phyloP scores from a whole-genome alignment of 129 eudicot genomes.

The Chrysanthemum lavandulifolium region DNA sequence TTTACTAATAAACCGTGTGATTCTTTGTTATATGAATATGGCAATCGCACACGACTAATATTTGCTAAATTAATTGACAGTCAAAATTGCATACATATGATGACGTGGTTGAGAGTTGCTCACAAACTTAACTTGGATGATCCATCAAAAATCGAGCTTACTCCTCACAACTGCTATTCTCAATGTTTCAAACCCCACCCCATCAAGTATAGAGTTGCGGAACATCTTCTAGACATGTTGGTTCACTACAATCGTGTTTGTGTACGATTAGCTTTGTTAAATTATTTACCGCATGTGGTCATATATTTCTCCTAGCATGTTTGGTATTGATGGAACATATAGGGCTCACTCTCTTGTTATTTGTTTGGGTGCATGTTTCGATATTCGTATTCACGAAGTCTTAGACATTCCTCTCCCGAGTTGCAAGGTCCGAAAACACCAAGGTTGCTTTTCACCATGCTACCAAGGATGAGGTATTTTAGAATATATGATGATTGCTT shows the following conservation, averaged over 20 bases:
- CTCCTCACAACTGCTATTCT: slow-evolving; percentile 94
- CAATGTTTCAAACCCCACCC: slow-evolving; percentile 93
- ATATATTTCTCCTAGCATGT: neutral
- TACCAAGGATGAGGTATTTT: slow-evolving; percentile 78
- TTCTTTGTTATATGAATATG: slow-evolving; percentile 2
- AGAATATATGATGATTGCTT: neutral
- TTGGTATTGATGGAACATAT: neutral
- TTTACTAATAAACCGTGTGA: slow-evolving; percentile 13
- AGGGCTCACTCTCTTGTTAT: neutral
- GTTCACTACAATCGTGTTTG: slow-evolving; percentile 88
- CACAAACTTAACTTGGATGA: slow-evolving; percentile 66
- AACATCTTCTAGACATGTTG: slow-evolving; percentile 85
- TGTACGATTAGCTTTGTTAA: slow-evolving; percentile 3
- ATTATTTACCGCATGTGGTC: neutral
- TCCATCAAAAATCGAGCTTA: slow-evolving; percentile 89
- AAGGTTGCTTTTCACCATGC: slow-evolving; percentile 90
- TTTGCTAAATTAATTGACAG: slow-evolving; percentile 24
- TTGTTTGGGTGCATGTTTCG: slow-evolving; percentile 58
- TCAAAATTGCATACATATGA: slow-evolving; percentile 82
- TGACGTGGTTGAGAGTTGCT: slow-evolving; percentile 90
- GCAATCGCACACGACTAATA: neutral
- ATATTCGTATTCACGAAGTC: slow-evolving; percentile 86
- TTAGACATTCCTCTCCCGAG: slow-evolving; percentile 96
- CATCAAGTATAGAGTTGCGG: slow-evolving; percentile 74
- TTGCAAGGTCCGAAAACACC: slow-evolving; percentile 83